These are phyloP conservation scores for Neonectria faginata DNA, from an alignment of 2,329 filamentous ascomycete genomes.

Conservation along the genomic window DNA sequence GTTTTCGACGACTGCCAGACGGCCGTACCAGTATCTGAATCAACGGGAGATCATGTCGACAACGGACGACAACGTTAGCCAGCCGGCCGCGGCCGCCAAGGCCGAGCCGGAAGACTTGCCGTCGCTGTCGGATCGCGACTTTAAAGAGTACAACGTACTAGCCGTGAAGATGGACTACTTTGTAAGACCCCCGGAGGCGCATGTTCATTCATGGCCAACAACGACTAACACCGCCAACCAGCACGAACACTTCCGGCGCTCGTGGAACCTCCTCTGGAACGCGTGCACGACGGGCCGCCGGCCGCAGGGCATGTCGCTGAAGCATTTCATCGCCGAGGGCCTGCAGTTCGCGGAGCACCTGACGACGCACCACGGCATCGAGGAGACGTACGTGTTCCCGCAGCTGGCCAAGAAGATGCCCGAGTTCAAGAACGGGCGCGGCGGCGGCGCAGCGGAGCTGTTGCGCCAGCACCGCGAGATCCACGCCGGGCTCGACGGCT, in stretches of 20 bases:
- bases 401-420: conserved; percentile 81
- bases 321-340: conserved; percentile 75
- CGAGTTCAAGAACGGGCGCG: conserved; percentile 68
- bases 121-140: conserved; percentile 74
- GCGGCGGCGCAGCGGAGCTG: conserved; percentile 62
- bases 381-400: conserved; percentile 86
- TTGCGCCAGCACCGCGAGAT: conserved; percentile 82
- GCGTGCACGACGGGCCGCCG: conserved; percentile 71
- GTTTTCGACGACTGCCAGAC: not conserved
- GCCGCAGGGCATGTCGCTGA: conserved; percentile 72
- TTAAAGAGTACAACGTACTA: conserved; percentile 76
- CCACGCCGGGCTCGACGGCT: conserved; percentile 77
- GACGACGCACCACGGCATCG: conserved; percentile 83
- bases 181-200: conserved; percentile 56
- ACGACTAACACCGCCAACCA: conserved; percentile 49
- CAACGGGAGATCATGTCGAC: conserved; percentile 36
- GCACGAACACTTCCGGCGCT: conserved; percentile 81
- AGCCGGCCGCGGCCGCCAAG: conserved; percentile 15
- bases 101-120: conserved; percentile 57
- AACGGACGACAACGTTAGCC: not conserved
- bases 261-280: conserved; percentile 78
- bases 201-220: no score
- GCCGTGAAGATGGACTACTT: conserved; percentile 81
- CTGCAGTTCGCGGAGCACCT: conserved; percentile 78
- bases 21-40: not conserved